Conservation (phyloP, 2,329 filamentous ascomycete species). For the Polychaeton citri region DNA sequence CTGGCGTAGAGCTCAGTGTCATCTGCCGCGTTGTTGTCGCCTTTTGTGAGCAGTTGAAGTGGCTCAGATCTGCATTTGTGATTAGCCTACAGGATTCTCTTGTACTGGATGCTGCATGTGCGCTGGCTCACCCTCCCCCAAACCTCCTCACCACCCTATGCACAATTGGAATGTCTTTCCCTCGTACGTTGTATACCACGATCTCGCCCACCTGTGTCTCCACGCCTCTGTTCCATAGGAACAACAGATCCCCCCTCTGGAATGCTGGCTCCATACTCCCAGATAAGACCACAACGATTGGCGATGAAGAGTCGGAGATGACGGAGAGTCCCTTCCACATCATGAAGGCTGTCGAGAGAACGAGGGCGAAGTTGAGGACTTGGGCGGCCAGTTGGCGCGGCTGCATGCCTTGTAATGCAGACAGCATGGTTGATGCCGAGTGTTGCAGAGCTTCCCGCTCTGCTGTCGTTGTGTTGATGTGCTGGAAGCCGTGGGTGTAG, state of each 20-base stretch:
- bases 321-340: conserved; percentile 79
- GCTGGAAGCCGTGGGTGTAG: too few relatives aligned
- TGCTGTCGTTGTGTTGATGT: too few relatives aligned
- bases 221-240: conserved; percentile 58
- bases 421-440: conserved; percentile 56
- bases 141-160: conserved; percentile 72
- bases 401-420: conserved; percentile 50
- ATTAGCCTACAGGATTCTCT: too few relatives aligned
- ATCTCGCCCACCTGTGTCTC: conserved; percentile 58
- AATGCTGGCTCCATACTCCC: conserved; percentile 79
- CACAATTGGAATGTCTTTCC: conserved; percentile 95
- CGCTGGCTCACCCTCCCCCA: conserved; percentile 39
- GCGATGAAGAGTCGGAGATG: conserved; percentile 48
- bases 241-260: conserved; percentile 61
- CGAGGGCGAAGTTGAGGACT: conserved; percentile 79
- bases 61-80: conserved; percentile 28
- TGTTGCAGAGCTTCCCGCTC: too few relatives aligned
- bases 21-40: conserved; percentile 89
- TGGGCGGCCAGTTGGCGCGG: conserved; percentile 71
- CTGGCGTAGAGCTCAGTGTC: conserved; percentile 83
- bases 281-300: conserved; percentile 72
- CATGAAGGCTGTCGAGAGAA: conserved; percentile 88
- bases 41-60: conserved; percentile 75
- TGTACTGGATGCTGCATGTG: too few relatives aligned
- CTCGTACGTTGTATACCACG: conserved; percentile 72